These are phyloP conservation scores for Pythium dissotocum DNA, from an alignment of 352 stramenopile species.

Conservation along the genomic window DNA sequence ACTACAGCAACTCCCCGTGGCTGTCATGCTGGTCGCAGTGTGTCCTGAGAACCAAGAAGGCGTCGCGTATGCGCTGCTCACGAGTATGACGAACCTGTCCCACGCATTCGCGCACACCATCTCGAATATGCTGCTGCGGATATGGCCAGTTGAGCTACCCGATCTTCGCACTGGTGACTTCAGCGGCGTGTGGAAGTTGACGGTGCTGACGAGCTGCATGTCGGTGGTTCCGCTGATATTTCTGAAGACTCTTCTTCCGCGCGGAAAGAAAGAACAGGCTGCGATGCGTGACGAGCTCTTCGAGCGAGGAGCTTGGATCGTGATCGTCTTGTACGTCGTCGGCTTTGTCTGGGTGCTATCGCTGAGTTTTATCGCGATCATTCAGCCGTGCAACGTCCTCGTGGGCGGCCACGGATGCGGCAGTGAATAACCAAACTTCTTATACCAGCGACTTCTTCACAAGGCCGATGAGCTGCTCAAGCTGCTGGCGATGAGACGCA, in stretches of 20 bases:
- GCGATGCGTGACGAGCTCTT: conserved; percentile 58
- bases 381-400: conserved; percentile 56
- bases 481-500: conserved; percentile 25
- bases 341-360: conserved; percentile 67
- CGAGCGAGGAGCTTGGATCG: conserved; percentile 27
- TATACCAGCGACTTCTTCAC: conserved; percentile 36
- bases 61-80: conserved; percentile 75
- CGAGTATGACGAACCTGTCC: conserved; percentile 71
- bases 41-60: conserved; percentile 77
- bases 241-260: conserved; percentile 51
- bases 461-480: conserved; percentile 58
- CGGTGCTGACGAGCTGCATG: conserved; percentile 60
- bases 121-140: conserved; percentile 70
- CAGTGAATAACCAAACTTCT: background rate
- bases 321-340: conserved; percentile 48
- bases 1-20: conserved; percentile 78
- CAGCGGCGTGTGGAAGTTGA: conserved; percentile 81
- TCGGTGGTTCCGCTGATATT: conserved; percentile 57
- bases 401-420: conserved; percentile 63
- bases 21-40: conserved; percentile 75
- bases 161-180: conserved; percentile 57
- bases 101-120: conserved; percentile 70
- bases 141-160: conserved; percentile 72
- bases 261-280: conserved; percentile 47
- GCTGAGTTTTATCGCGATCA: conserved; percentile 68